Evolutionary conservation across 768 basidiomycete species (phyloP).

Genomic region (Mycena chlorophos): DNA sequence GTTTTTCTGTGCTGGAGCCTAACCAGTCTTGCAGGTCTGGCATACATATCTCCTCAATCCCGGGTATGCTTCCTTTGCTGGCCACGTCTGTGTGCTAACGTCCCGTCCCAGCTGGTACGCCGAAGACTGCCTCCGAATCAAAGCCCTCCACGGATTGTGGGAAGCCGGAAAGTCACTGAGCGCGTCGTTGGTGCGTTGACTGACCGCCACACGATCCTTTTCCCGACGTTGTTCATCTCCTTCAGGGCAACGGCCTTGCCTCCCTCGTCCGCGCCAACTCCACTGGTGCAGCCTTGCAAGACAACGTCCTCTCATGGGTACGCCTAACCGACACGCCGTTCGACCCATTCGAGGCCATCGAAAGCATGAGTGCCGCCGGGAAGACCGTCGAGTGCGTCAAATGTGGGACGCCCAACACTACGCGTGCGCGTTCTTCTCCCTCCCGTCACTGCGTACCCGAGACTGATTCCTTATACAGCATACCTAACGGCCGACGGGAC

Average conservation of each 20-base stretch:
- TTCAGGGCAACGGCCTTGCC: conserved; percentile 1
- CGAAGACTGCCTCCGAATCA: conserved; percentile 32
- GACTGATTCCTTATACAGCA: conserved; percentile 29
- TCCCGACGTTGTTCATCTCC: not conserved
- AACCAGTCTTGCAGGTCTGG: conserved; percentile 32
- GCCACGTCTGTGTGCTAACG: not conserved
- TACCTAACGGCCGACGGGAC: conserved; percentile 40
- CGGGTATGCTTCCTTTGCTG: conserved; percentile 15
- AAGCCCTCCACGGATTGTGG: conserved; percentile 22
- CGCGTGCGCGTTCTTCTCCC: conserved; percentile 27
- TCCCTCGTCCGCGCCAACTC: conserved; percentile 6
- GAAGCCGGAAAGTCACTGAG: conserved; percentile 24
- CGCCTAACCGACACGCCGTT: conserved; percentile 20
- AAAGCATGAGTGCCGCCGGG: conserved; percentile 6
- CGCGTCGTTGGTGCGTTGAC: conserved; percentile 20
- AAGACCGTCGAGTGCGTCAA: conserved; percentile 31
- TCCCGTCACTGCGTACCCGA: not conserved
- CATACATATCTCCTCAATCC: conserved; percentile 38
- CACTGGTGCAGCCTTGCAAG: conserved; percentile 3
- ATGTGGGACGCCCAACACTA: conserved; percentile 23
- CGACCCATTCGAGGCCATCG: conserved; percentile 22
- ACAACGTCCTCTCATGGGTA: conserved; percentile 20
- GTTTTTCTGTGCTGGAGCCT: not conserved
- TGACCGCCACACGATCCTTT: not conserved
- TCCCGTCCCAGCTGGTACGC: conserved; percentile 30